Percentiles rank a stretch among this genome's conserved stretches.
Conservation (phyloP, 768 basidiomycete genomes). For the Cystobasidium onofrii region DNA sequence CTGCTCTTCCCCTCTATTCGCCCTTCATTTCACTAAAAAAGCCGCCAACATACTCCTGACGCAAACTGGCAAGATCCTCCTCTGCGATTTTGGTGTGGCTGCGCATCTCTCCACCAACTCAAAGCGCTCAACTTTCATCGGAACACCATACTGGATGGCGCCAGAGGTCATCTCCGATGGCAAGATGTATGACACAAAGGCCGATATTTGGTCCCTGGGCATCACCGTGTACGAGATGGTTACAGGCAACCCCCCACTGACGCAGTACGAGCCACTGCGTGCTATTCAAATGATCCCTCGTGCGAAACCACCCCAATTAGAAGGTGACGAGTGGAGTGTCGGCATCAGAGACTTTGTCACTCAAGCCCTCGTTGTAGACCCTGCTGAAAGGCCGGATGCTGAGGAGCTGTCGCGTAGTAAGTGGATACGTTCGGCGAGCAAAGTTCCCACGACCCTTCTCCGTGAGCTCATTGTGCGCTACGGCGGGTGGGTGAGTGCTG, state of each 20-base stretch:
- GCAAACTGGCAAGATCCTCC: slow-evolving; percentile 77
- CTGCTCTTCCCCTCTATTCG: not conserved
- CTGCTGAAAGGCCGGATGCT: slow-evolving; percentile 71
- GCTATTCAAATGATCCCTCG: slow-evolving; percentile 85
- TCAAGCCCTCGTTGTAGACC: slow-evolving; percentile 69
- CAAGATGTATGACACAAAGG: slow-evolving; percentile 90
- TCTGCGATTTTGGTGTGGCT: slow-evolving; percentile 97
- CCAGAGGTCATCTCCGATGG: slow-evolving; percentile 86
- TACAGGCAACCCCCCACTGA: slow-evolving; percentile 58
- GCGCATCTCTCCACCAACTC: slow-evolving; percentile 72
- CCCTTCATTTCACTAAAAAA: slow-evolving; percentile 31
- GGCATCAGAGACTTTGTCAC: slow-evolving; percentile 83
- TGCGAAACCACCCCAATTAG: slow-evolving; percentile 68
- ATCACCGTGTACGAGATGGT: slow-evolving; percentile 95
- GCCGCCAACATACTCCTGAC: slow-evolving; percentile 92
- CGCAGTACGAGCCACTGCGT: slow-evolving; percentile 62
- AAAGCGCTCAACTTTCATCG: slow-evolving; percentile 91
- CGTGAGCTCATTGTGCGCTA: slow-evolving; percentile 74
- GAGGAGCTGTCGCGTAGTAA: slow-evolving; percentile 74
- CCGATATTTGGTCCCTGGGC: slow-evolving; percentile 96
- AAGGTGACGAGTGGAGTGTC: slow-evolving; percentile 51
- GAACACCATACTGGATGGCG: slow-evolving; percentile 99
- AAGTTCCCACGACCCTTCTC: slow-evolving; percentile 59
- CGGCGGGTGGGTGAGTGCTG: slow-evolving; percentile 60
- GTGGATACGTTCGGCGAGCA: slow-evolving; percentile 75